Evolutionary conservation across 2,329 filamentous ascomycete genomes (phyloP).

Genomic region (Nemania bipapillata): DNA sequence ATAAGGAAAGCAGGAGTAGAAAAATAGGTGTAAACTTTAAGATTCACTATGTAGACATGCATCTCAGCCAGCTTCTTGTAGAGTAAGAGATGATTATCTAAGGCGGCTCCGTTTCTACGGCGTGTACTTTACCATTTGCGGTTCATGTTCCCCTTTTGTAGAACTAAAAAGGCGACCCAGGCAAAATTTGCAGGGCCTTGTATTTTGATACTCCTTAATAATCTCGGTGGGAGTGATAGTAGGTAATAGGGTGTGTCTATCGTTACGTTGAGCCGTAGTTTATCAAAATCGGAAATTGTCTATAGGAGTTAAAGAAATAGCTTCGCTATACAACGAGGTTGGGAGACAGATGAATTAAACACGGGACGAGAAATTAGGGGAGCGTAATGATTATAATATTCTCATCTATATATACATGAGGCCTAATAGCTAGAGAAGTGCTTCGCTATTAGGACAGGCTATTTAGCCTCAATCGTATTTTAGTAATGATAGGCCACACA

Average conservation of each 20-base stretch:
- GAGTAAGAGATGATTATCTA: no score
- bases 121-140: slow-evolving; percentile 8
- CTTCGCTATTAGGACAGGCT: no score
- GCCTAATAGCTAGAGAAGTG: neutral
- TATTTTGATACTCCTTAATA: neutral
- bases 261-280: no score
- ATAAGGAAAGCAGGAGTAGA: no score
- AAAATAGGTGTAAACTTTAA: no score
- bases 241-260: neutral
- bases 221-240: slow-evolving; percentile 4
- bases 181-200: neutral
- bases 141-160: no score
- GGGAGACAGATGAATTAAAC: neutral
- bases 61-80: no score
- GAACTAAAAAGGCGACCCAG: accelerated
- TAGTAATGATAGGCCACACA: neutral
- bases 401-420: neutral
- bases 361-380: neutral
- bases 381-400: neutral
- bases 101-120: neutral
- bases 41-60: no score
- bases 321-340: neutral
- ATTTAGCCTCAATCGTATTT: neutral
- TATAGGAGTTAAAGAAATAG: no score
- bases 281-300: neutral